These are phyloP conservation scores for Meyerozyma smithsonii DNA, from an alignment of 1,139 yeast genomes.

Conservation along the genomic window DNA sequence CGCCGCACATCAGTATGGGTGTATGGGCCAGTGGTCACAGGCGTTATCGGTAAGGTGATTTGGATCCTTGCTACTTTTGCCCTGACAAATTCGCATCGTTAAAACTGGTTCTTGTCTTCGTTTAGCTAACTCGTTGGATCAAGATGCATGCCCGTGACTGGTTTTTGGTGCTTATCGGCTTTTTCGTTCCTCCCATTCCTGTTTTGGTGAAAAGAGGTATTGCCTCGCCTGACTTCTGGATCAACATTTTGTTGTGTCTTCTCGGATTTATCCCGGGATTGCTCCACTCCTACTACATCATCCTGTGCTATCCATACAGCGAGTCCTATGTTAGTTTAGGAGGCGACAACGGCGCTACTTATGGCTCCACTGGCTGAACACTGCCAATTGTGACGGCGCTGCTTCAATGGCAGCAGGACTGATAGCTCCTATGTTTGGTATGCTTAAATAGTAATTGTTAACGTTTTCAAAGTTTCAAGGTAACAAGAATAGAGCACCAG, in stretches of 20 bases:
- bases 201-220: slow-evolving; percentile 75
- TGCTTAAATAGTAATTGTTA: no score
- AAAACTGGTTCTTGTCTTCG: no score
- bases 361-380: slow-evolving; percentile 6
- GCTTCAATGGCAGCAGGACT: no score
- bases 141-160: slow-evolving; percentile 77
- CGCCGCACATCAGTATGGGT: no score
- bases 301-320: slow-evolving; percentile 49
- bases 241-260: slow-evolving; percentile 69
- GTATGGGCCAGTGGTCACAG: no score
- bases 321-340: slow-evolving; percentile 20
- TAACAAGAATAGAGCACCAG: no score
- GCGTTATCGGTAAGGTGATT: no score
- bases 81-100: no score
- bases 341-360: slow-evolving; percentile 5
- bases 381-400: no score
- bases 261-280: slow-evolving; percentile 83
- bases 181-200: slow-evolving; percentile 79
- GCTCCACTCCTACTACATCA: slow-evolving; percentile 59
- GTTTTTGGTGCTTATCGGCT: slow-evolving; percentile 73
- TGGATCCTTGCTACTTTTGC: not conserved
- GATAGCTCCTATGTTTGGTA: no score
- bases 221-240: slow-evolving; percentile 62
- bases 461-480: no score
- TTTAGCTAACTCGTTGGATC: no score